Conservation (phyloP, 1,139 yeast genomes). For the Saccharomyces hybrid region DNA sequence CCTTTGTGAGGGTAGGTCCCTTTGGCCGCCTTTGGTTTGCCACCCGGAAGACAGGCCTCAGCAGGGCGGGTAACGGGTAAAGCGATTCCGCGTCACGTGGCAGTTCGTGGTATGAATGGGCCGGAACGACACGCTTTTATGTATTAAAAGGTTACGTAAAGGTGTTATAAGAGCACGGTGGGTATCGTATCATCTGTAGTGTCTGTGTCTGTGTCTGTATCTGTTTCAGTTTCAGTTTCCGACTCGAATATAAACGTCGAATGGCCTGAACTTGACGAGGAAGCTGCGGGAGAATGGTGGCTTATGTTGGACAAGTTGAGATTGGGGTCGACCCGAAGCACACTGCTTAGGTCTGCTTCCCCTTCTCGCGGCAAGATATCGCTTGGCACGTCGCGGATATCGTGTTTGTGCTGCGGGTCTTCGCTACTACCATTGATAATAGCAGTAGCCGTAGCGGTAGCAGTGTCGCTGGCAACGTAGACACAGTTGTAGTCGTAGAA, state of each 20-base stretch:
- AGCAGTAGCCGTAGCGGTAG: neutral
- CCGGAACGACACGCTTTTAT: neutral
- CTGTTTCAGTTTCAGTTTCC: neutral
- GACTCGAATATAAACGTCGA: neutral
- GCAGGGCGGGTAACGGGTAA: neutral
- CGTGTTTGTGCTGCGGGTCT: neutral
- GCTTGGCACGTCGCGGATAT: neutral
- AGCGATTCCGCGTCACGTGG: neutral
- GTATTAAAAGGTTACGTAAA: neutral
- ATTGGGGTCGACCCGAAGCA: neutral
- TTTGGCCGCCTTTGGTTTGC: neutral
- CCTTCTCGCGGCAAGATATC: neutral
- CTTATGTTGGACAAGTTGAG: neutral
- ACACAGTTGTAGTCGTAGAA: neutral
- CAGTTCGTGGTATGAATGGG: neutral
- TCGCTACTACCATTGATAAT: neutral
- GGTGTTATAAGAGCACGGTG: neutral
- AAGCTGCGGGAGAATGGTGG: neutral
- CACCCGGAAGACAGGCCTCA: neutral
- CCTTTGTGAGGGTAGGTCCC: conserved; percentile 1
- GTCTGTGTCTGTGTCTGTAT: neutral
- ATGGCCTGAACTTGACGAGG: neutral
- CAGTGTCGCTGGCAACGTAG: neutral
- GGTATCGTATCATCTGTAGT: neutral
- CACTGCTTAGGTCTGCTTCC: neutral